These are phyloP conservation scores for Penicillium sp. DNA, from an alignment of 2,329 filamentous ascomycete genomes.

Conservation along the genomic window DNA sequence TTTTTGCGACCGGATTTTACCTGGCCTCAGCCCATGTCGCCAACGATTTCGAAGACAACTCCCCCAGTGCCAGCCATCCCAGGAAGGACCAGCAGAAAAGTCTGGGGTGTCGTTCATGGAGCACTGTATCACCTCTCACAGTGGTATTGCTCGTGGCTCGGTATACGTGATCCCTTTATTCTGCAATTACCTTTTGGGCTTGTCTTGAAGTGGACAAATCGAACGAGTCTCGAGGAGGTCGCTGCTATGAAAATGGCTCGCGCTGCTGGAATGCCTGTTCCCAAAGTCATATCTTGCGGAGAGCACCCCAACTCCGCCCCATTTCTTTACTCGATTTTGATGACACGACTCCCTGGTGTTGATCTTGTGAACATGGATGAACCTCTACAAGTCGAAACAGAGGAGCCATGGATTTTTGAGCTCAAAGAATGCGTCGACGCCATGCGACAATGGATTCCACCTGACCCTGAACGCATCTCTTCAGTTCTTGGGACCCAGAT, in stretches of 20 bases:
- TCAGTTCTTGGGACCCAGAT: slow-evolving; percentile 33
- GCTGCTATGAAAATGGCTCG: slow-evolving; percentile 36
- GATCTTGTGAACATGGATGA: slow-evolving; percentile 31
- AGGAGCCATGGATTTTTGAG: slow-evolving; percentile 35
- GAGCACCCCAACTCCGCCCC: slow-evolving; percentile 27
- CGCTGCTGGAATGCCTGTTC: slow-evolving; percentile 36
- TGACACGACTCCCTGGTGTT: slow-evolving; percentile 42
- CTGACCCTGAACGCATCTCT: slow-evolving; percentile 25
- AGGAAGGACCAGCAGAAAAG: slow-evolving; percentile 16
- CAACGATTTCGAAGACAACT: slow-evolving; percentile 20
- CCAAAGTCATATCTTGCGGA: slow-evolving; percentile 34
- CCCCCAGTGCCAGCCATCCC: slow-evolving; percentile 23
- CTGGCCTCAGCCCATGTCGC: slow-evolving; percentile 24
- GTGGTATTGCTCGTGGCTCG: slow-evolving; percentile 32
- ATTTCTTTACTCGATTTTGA: slow-evolving; percentile 38
- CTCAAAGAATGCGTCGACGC: slow-evolving; percentile 33
- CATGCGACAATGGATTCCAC: slow-evolving; percentile 39
- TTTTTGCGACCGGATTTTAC: slow-evolving; percentile 28
- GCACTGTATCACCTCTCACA: slow-evolving; percentile 29
- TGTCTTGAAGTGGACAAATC: slow-evolving; percentile 40
- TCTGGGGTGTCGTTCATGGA: slow-evolving; percentile 33
- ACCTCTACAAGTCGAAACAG: slow-evolving; percentile 25
- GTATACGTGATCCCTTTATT: slow-evolving; percentile 29
- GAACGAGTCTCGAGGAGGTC: slow-evolving; percentile 38
- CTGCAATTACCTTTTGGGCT: slow-evolving; percentile 40